Evolutionary conservation across 1,284 basidiomycete genomes (phyloP).

Genomic region (Bjerkandera adusta): DNA sequence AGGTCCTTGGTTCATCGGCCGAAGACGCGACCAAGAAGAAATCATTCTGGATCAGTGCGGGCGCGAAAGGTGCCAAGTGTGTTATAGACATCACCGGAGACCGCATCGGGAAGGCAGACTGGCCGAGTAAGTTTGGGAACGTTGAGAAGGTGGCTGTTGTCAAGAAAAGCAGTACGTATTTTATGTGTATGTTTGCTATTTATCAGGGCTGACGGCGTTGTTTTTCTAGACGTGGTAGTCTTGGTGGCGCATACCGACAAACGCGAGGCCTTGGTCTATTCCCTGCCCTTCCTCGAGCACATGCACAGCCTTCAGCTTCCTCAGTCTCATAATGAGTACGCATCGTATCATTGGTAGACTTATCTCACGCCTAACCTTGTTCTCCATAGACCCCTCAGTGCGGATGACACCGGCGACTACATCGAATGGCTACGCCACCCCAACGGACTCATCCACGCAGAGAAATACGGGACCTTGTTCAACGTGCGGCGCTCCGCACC

Average conservation of each 20-base stretch:
- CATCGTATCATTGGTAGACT: constrained; percentile 5
- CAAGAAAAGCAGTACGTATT: constrained; percentile 46
- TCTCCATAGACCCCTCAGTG: constrained; percentile 41
- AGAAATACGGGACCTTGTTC: constrained; percentile 60
- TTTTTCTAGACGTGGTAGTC: no score
- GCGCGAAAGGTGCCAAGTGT: constrained; percentile 55
- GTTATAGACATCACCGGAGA: constrained; percentile 60
- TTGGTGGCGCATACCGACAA: constrained; percentile 63
- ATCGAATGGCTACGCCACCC: constrained; percentile 41
- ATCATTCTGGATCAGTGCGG: constrained; percentile 49
- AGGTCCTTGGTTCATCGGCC: constrained; percentile 25
- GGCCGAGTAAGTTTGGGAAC: constrained; percentile 49
- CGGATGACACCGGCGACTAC: constrained; percentile 58
- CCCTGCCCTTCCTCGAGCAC: constrained; percentile 64
- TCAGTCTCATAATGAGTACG: constrained; percentile 41
- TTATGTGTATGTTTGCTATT: background rate
- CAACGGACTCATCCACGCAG: constrained; percentile 34
- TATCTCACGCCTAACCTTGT: no score
- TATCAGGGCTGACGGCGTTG: no score
- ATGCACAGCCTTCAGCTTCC: constrained; percentile 50
- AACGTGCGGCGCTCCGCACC: constrained; percentile 42
- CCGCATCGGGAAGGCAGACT: constrained; percentile 54
- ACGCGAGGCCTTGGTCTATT: constrained; percentile 59
- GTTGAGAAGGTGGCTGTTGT: constrained; percentile 51
- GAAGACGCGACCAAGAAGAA: constrained; percentile 20